Conservation (phyloP, 2,329 filamentous ascomycete genomes). For the Alternaria incomplexa region DNA sequence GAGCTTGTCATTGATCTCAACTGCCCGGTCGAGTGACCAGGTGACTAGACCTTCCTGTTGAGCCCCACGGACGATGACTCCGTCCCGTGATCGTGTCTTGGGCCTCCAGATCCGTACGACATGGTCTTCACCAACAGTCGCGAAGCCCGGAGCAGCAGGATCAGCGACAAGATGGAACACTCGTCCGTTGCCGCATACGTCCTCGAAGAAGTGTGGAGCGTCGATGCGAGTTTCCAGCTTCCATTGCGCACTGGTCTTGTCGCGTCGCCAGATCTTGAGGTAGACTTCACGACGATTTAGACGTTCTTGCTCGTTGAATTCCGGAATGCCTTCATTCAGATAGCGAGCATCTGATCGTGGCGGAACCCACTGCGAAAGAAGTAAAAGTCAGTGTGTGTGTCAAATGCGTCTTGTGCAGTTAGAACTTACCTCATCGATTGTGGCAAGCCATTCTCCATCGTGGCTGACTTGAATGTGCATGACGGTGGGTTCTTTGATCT, state of each 20-base stretch:
- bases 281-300: conserved; percentile 71
- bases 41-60: conserved; percentile 64
- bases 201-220: conserved; percentile 71
- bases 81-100: conserved; percentile 71
- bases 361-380: conserved; percentile 69
- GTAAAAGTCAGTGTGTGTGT: background rate
- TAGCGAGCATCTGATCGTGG: conserved; percentile 70
- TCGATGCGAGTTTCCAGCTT: conserved; percentile 84
- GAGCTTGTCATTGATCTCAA: conserved; percentile 52
- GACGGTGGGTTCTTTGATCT: conserved; percentile 78
- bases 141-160: conserved; percentile 73
- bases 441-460: conserved; percentile 89
- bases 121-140: conserved; percentile 83
- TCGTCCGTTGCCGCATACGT: conserved; percentile 55
- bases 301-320: conserved; percentile 53
- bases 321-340: conserved; percentile 52
- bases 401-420: background rate
- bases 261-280: conserved; percentile 88
- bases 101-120: conserved; percentile 82
- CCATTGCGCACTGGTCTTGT: conserved; percentile 62
- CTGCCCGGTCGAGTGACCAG: conserved; percentile 72
- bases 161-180: conserved; percentile 78
- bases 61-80: conserved; percentile 65
- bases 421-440: conserved; percentile 70
- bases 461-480: conserved; percentile 75